These are phyloP conservation scores for Pseudogymnoascus sp. DNA, from an alignment of 2,329 filamentous ascomycete species.

Conservation along the genomic window DNA sequence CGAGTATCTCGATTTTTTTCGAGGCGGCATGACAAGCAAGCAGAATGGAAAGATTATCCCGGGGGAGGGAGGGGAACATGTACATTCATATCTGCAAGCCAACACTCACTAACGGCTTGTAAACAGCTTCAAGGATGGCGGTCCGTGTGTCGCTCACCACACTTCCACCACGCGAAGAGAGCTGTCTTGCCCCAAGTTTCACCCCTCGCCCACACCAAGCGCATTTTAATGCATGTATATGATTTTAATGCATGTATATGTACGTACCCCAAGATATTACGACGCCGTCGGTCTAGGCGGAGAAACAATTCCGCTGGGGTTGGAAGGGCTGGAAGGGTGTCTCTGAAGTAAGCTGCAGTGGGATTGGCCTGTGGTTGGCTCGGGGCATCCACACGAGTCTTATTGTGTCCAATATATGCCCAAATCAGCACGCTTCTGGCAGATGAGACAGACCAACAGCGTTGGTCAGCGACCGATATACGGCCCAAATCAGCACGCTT, in stretches of 20 bases:
- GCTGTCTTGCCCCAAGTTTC: neutral
- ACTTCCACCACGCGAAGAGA: neutral
- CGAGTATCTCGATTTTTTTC: neutral
- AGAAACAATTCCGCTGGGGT: neutral
- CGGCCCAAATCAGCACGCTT: neutral
- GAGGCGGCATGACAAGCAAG: neutral
- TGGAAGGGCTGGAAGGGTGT: neutral
- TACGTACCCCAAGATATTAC: neutral
- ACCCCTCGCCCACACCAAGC: neutral
- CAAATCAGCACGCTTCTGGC: neutral
- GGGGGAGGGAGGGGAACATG: neutral
- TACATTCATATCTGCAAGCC: neutral
- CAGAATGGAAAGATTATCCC: neutral
- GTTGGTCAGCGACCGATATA: no score
- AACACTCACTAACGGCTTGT: neutral
- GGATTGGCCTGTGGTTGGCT: constrained; percentile 1
- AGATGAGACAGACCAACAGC: neutral
- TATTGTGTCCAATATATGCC: neutral
- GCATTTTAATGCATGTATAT: constrained; percentile 3
- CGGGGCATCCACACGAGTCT: neutral
- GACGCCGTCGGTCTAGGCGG: neutral
- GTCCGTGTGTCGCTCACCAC: constrained; percentile 3
- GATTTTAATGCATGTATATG: constrained; percentile 5
- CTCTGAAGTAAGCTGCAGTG: neutral
- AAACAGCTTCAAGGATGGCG: neutral